Evolutionary conservation across 106 monocot genomes (phyloP), one percentile per base, ranked within the genome.

Genomic region (Dendrobium nobile): DNA sequence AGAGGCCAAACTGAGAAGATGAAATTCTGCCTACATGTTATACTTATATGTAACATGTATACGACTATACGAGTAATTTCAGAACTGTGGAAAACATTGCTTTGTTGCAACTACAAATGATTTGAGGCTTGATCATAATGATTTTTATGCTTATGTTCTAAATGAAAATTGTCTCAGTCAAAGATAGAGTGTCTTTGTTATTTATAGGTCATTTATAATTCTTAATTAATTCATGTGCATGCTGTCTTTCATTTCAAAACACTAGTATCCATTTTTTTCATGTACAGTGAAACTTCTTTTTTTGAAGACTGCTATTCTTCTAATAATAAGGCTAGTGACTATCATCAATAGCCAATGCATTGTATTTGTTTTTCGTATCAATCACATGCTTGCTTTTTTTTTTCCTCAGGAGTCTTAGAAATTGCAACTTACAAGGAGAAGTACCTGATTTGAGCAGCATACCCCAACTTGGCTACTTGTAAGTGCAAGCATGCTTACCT

Each of bases 391-490:
- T 56, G 7, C 5, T 84, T 74, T 16, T 72, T 31, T 72, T 72
- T 1, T 77, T 78, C 55, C 74, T 22, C 88, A 95, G 95, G 92
- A 92, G 92, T 79, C 84, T 95, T 54, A 88, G 95, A 77, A 95
- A 95, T 79, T 95, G 95, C 78, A 84, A 79, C 47, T 79, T 95
- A 73, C 85, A 83, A 88, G 95, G 95, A 83, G 4, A 78, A 83
- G 74, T 90, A 73, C 95, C 92, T 84, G 95, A 95, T 78, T 45
- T 95, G 6, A 95, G 92, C 80, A 44, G 45, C 16, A 87, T 92
- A 79, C 83, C 87, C 74, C 55, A 87, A 79, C 90, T 95, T 78
- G 86, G 88, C 27, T 95, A 92, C 85, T 73, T 95, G 95, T 95
- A 84, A 87, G 89, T 82, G 54, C 37, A 45, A 28, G 43, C 6